These are phyloP conservation scores for Solanum acaule DNA, from an alignment of 257 asterid genomes.

Conservation along the genomic window DNA sequence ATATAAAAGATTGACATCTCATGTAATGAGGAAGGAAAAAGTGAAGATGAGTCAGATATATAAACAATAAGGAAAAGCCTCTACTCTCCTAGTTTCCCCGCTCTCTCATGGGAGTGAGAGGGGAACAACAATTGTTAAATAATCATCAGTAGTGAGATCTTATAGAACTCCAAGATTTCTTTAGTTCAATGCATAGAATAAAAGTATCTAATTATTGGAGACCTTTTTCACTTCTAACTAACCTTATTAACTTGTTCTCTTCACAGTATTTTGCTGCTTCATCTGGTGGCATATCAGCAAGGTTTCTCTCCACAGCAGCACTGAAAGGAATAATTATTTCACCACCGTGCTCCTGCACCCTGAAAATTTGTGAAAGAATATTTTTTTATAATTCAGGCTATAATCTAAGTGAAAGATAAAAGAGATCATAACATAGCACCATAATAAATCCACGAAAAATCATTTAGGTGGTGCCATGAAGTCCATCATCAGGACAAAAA, in stretches of 20 bases:
- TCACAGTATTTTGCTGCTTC: slow-evolving; percentile 90
- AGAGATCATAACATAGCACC: background rate
- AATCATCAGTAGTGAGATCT: background rate
- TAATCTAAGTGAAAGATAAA: background rate
- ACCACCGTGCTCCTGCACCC: slow-evolving; percentile 99
- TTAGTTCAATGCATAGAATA: background rate
- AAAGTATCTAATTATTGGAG: background rate
- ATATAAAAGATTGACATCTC: background rate
- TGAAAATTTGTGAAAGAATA: slow-evolving; percentile 14
- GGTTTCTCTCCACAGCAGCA: slow-evolving; percentile 79
- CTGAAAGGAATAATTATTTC: slow-evolving; percentile 87
- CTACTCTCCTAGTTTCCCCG: background rate
- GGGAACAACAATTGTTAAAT: background rate
- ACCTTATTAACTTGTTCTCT: slow-evolving; percentile 96
- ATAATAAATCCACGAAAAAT: background rate
- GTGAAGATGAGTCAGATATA: background rate
- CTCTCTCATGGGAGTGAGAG: background rate
- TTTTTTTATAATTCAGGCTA: background rate
- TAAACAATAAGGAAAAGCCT: background rate
- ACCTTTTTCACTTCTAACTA: slow-evolving; percentile 8
- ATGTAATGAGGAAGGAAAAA: background rate
- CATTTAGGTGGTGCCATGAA: background rate
- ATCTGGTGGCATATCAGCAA: slow-evolving; percentile 78
- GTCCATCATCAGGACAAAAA: background rate
- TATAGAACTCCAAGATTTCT: background rate